Conservation (phyloP, 148 eudicot genomes). For the Camellia lanceoleosa region DNA sequence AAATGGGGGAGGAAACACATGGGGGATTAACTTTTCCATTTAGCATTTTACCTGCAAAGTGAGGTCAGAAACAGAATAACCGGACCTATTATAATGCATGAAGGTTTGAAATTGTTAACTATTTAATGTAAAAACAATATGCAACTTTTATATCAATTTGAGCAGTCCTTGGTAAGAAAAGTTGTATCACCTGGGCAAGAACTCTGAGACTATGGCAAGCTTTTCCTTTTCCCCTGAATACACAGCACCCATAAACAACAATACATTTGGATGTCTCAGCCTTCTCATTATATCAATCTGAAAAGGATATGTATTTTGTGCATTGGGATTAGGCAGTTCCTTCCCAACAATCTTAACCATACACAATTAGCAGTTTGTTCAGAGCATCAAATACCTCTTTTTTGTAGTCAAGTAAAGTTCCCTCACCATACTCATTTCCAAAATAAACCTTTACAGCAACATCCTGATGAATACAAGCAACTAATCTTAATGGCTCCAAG, state of each 20-base stretch:
- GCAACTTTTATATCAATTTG: background rate
- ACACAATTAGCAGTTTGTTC: background rate
- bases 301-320: background rate
- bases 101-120: background rate
- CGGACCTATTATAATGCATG: background rate
- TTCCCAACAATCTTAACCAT: background rate
- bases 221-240: constrained; percentile 65
- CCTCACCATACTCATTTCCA: constrained; percentile 55
- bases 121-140: background rate
- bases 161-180: background rate
- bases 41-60: background rate
- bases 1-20: background rate
- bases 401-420: constrained; percentile 55
- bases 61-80: background rate
- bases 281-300: constrained; percentile 80
- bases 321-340: background rate
- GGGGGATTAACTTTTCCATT: background rate
- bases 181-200: constrained; percentile 57
- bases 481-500: background rate
- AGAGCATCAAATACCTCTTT: constrained; percentile 52
- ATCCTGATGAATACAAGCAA: constrained; percentile 48
- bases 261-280: constrained; percentile 87
- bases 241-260: constrained; percentile 87
- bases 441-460: constrained; percentile 74
- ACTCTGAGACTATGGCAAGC: constrained; percentile 81